Conservation (phyloP, 805 yeast genomes). For the Osmozyma mogii region DNA sequence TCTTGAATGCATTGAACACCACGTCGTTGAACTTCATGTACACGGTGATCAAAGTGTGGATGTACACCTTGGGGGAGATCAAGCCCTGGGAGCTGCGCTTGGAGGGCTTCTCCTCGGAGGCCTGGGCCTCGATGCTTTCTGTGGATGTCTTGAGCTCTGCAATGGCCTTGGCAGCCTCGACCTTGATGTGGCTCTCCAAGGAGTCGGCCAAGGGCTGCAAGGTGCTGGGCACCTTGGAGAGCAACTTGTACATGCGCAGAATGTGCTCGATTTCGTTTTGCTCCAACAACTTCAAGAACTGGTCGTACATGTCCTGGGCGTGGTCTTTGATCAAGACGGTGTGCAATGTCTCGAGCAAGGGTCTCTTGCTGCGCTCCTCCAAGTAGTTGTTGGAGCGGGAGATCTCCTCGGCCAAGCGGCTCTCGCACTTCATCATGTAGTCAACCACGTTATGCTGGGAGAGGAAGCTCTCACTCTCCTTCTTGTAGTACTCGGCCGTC, state of each 20-base stretch:
- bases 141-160: slow-evolving; percentile 40
- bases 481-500: slow-evolving; percentile 57
- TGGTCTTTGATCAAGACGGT: slow-evolving; percentile 71
- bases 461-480: slow-evolving; percentile 62
- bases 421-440: slow-evolving; percentile 80
- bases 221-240: slow-evolving; percentile 73
- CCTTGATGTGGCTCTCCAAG: slow-evolving; percentile 65
- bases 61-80: slow-evolving; percentile 73
- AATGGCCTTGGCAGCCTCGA: slow-evolving; percentile 40
- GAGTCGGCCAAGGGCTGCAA: slow-evolving; percentile 68
- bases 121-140: slow-evolving; percentile 16
- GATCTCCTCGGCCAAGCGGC: slow-evolving; percentile 76
- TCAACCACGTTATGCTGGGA: slow-evolving; percentile 77
- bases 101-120: slow-evolving; percentile 10
- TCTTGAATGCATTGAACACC: slow-evolving; percentile 59
- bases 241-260: slow-evolving; percentile 64
- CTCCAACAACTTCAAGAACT: slow-evolving; percentile 67
- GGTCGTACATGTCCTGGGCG: slow-evolving; percentile 65
- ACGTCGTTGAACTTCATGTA: slow-evolving; percentile 60
- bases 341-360: slow-evolving; percentile 69
- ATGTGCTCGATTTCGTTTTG: slow-evolving; percentile 67
- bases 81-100: slow-evolving; percentile 15
- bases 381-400: slow-evolving; percentile 69
- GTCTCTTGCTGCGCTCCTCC: slow-evolving; percentile 78
- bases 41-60: slow-evolving; percentile 65